Conservation (phyloP, 768 basidiomycete genomes). For the Phanerochaete sordida region DNA sequence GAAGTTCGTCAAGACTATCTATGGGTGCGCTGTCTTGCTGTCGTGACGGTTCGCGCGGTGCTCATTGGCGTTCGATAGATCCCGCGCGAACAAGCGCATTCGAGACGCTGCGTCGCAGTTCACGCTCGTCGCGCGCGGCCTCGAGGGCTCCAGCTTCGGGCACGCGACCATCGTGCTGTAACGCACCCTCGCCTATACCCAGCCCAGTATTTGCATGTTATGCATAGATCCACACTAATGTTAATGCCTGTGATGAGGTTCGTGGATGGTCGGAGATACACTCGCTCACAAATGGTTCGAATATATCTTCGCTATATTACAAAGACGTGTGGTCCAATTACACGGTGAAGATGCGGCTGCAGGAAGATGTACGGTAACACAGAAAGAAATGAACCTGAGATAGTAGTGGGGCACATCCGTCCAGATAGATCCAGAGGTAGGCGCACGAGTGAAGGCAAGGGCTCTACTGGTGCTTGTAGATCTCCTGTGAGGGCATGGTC, state of each 20-base stretch:
- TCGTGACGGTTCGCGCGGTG: background rate
- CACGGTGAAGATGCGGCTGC: background rate
- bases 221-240: background rate
- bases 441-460: background rate
- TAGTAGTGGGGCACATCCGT: background rate
- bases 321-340: background rate
- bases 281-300: background rate
- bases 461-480: constrained; percentile 6
- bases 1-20: constrained; percentile 68
- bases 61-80: constrained; percentile 34
- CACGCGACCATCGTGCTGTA: constrained; percentile 48
- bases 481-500: constrained; percentile 2
- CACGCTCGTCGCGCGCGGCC: constrained; percentile 75
- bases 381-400: background rate
- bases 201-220: background rate
- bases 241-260: background rate
- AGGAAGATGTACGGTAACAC: background rate
- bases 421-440: background rate
- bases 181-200: background rate
- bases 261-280: no score
- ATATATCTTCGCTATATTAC: background rate
- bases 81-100: constrained; percentile 68
- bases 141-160: constrained; percentile 85
- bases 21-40: constrained; percentile 43
- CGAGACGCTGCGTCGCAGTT: constrained; percentile 87